Evolutionary conservation across 2,329 filamentous ascomycete species (phyloP), one percentile per base, ranked within the genome.

Genomic region (Colletotrichum sublineola): DNA sequence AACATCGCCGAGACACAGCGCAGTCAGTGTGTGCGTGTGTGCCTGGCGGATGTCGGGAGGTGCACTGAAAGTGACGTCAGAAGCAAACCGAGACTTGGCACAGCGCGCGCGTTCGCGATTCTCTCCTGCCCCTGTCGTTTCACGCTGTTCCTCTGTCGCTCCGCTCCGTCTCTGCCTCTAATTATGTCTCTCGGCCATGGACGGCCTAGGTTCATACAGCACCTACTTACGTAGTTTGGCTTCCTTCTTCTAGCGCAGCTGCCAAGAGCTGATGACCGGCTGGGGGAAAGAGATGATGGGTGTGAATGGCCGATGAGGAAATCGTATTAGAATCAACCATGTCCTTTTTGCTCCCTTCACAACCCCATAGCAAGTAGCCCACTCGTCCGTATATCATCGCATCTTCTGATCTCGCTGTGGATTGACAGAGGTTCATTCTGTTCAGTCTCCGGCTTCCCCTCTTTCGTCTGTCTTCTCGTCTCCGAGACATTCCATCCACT

Each of bases 21-120:
- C 24, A 24, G 24, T 24, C 24, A 24, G 24, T 24, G 24, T 24
- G 24, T 24, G 38, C 29, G 48, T 40, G 24, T 18, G 33, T 50
- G 33, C 20, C n/a, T 42, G 56, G 12, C 40, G n/a, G 7, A 9
- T 31, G 38, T 42, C 14, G 24, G 40, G 14, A 57, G 68, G 52
- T 40, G 33, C 68, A 71, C 65, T 12, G 1, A 11, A 29, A 24
- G 42, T 68, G 68, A 71, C 65, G 68, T 71, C 68, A 71, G 29
- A 52, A 36, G 3, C 31, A 5, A 20, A n/a, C 24, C n/a, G 57
- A 18, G 33, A 56, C 68, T 62, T 68, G 68, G 68, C 63, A 63
- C 3, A 33, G 56, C 55, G 50, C 42, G 56, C 55, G 50, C 42
- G 40, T 55, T 38, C 2, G n/a, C 36, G 44, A 36, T 33, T 11